Evolutionary conservation across 352 stramenopile genomes (phyloP).

Genomic region (Peronospora tabacina): DNA sequence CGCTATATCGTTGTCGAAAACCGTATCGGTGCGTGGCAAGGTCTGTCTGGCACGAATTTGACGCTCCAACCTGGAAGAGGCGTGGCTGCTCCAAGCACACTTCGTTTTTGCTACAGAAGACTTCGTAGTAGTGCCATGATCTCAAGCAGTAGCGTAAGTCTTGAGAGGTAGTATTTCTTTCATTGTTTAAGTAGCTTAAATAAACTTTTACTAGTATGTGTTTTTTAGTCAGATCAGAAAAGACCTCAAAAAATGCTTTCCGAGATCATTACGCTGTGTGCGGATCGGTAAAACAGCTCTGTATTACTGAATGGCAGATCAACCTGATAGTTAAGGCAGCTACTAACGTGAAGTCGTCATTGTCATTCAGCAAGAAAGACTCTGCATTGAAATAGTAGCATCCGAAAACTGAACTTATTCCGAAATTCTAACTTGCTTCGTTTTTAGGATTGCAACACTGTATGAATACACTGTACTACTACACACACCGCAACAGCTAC

Average conservation of each 20-base stretch:
- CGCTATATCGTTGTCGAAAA: constrained; percentile 11
- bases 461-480: neutral
- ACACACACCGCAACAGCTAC: neutral
- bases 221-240: too few relatives aligned
- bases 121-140: too few relatives aligned
- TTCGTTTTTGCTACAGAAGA: neutral
- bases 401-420: neutral
- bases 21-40: constrained; percentile 13
- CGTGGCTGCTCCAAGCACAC: neutral
- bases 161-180: too few relatives aligned
- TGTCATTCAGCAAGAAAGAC: neutral
- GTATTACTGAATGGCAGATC: neutral
- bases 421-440: neutral
- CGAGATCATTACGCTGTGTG: too few relatives aligned
- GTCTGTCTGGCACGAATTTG: constrained; percentile 11
- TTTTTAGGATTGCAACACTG: neutral
- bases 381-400: neutral
- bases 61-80: neutral
- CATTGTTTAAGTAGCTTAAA: too few relatives aligned
- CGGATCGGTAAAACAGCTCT: neutral
- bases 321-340: neutral
- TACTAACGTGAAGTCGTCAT: neutral
- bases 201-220: too few relatives aligned
- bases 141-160: too few relatives aligned
- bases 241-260: too few relatives aligned